Percentiles rank a stretch among this genome's conserved stretches.
Conservation (phyloP, 1,284 basidiomycete genomes). For the Irpex lacteus region DNA sequence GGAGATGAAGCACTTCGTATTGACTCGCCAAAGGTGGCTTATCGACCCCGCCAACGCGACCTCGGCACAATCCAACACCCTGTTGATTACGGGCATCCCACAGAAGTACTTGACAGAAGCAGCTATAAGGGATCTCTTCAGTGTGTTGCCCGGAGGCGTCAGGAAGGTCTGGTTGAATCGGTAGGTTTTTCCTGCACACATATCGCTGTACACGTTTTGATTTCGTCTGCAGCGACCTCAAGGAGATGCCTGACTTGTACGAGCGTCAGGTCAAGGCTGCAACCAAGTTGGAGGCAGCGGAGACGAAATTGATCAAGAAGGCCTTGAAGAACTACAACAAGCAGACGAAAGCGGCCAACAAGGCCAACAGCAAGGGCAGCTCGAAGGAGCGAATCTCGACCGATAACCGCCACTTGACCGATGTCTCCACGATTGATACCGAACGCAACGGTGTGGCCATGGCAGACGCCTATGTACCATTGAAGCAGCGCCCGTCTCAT, state of each 20-base stretch:
- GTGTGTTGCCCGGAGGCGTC: slow-evolving; percentile 80
- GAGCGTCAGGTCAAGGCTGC: slow-evolving; percentile 75
- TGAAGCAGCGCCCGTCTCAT: slow-evolving; percentile 74
- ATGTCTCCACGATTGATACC: slow-evolving; percentile 36
- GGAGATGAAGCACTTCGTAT: slow-evolving; percentile 83
- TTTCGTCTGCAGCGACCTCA: slow-evolving; percentile 51
- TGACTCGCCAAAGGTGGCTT: slow-evolving; percentile 82
- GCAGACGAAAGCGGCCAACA: slow-evolving; percentile 37
- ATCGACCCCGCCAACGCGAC: slow-evolving; percentile 70
- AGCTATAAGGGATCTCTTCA: slow-evolving; percentile 68
- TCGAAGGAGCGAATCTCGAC: slow-evolving; percentile 23
- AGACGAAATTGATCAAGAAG: slow-evolving; percentile 71
- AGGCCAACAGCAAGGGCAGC: slow-evolving; percentile 19
- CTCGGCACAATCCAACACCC: slow-evolving; percentile 81
- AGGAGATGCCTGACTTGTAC: slow-evolving; percentile 81
- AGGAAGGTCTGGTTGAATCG: slow-evolving; percentile 87
- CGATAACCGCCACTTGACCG: slow-evolving; percentile 45
- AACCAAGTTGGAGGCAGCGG: slow-evolving; percentile 82
- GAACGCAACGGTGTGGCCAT: slow-evolving; percentile 33
- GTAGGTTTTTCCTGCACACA: background rate
- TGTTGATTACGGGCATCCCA: slow-evolving; percentile 91
- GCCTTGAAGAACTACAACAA: slow-evolving; percentile 66
- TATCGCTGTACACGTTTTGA: background rate
- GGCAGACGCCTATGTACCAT: slow-evolving; percentile 62
- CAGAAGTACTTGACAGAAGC: slow-evolving; percentile 65